Evolutionary conservation across 352 stramenopile species (phyloP).

Genomic region (Pythium volutum): DNA sequence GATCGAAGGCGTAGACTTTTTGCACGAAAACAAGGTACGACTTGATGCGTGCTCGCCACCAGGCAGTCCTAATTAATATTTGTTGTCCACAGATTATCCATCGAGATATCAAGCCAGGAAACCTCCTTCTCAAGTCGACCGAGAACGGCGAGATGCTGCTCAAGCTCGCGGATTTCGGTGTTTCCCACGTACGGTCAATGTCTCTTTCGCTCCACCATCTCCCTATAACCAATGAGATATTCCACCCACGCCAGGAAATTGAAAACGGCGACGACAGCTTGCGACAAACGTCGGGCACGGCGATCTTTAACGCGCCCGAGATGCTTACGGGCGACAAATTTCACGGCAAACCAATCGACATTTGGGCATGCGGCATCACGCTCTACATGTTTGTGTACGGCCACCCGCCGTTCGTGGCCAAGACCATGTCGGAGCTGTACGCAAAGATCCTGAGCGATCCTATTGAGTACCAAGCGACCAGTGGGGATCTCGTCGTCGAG

Average conservation of each 20-base stretch:
- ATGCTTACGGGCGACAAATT: slow-evolving; percentile 81
- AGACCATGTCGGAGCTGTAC: slow-evolving; percentile 91
- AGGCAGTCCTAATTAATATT: neutral
- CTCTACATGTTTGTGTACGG: slow-evolving; percentile 97
- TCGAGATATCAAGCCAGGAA: slow-evolving; percentile 79
- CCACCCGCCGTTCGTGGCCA: slow-evolving; percentile 90
- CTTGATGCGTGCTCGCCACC: neutral
- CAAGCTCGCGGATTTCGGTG: slow-evolving; percentile 80
- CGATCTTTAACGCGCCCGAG: slow-evolving; percentile 77
- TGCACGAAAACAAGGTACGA: slow-evolving; percentile 75
- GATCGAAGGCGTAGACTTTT: slow-evolving; percentile 82
- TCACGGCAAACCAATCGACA: slow-evolving; percentile 82
- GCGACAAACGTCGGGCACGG: slow-evolving; percentile 69
- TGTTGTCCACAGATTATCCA: slow-evolving; percentile 55
- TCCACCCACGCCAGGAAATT: slow-evolving; percentile 69
- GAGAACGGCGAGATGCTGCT: slow-evolving; percentile 61
- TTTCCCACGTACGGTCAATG: slow-evolving; percentile 51
- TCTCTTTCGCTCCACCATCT: neutral
- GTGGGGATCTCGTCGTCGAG: slow-evolving; percentile 54
- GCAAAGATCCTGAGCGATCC: slow-evolving; percentile 85
- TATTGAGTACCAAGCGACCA: slow-evolving; percentile 42
- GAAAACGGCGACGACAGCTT: slow-evolving; percentile 68
- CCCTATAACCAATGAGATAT: too few relatives aligned
- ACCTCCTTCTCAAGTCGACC: slow-evolving; percentile 61
- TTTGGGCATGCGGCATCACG: slow-evolving; percentile 96